Conservation (phyloP, 2,329 filamentous ascomycete genomes). For the Arthrobotrys megalospora region DNA sequence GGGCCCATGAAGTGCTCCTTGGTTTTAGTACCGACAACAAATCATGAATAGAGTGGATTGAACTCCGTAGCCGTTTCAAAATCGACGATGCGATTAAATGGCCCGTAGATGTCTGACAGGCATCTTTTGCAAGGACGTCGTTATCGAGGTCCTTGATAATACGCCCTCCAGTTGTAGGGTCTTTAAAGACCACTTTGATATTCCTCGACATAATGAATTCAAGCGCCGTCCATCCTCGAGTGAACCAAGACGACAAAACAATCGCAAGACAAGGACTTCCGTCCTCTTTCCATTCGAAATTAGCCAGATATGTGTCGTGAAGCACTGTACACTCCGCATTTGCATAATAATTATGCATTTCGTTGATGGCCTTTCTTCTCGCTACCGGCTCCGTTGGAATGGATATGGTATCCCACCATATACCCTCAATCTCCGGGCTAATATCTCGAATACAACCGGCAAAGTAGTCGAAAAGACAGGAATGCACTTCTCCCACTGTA, state of each 20-base stretch:
- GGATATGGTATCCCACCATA: slow-evolving; percentile 66
- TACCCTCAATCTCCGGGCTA: slow-evolving; percentile 60
- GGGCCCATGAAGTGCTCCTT: slow-evolving; percentile 63
- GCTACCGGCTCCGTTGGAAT: slow-evolving; percentile 61
- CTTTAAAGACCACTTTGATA: slow-evolving; percentile 57
- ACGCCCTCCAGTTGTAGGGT: neutral
- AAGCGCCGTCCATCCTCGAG: slow-evolving; percentile 64
- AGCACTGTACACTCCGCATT: slow-evolving; percentile 62
- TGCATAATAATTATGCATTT: slow-evolving; percentile 65
- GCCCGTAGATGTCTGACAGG: neutral
- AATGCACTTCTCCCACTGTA: slow-evolving; percentile 63
- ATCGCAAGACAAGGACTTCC: slow-evolving; percentile 63
- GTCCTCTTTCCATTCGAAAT: slow-evolving; percentile 62
- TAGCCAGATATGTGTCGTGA: slow-evolving; percentile 60
- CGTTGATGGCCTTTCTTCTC: slow-evolving; percentile 60
- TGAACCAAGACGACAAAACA: slow-evolving; percentile 64
- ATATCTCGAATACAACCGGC: slow-evolving; percentile 47
- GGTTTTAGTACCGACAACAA: slow-evolving; percentile 62
- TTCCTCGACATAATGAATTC: slow-evolving; percentile 61
- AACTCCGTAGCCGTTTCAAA: slow-evolving; percentile 23
- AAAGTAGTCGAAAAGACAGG: slow-evolving; percentile 64
- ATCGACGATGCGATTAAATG: slow-evolving; percentile 36
- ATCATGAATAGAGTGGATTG: slow-evolving; percentile 56
- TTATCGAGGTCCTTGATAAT: slow-evolving; percentile 40
- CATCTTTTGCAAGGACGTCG: slow-evolving; percentile 37